Conservation (phyloP, 345 rosid species). For the Citropsis articulata region DNA sequence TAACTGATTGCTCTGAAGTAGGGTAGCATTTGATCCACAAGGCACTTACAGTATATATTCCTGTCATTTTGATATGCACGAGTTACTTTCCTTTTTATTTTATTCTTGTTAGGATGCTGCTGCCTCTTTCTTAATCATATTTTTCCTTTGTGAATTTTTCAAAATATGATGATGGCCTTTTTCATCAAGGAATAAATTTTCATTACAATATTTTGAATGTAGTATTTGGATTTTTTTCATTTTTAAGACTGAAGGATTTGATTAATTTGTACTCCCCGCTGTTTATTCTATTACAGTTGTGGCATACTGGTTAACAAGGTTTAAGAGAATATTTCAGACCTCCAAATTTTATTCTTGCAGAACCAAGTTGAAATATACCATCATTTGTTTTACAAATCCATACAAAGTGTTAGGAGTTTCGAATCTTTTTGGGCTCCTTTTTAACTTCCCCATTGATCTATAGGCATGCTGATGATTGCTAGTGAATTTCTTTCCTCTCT, state of each 20-base stretch:
- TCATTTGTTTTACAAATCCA: neutral
- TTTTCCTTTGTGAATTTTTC: neutral
- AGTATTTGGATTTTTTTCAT: neutral
- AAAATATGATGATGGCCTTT: neutral
- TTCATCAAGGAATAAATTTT: neutral
- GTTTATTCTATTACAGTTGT: neutral
- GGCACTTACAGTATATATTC: neutral
- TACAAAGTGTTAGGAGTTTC: neutral
- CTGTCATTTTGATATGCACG: neutral
- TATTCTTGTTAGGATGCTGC: neutral
- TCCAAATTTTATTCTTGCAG: neutral
- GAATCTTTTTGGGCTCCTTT: neutral
- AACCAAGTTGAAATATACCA: neutral
- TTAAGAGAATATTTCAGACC: neutral
- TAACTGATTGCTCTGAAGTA: constrained; percentile 7
- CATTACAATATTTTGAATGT: neutral
- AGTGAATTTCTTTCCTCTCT: neutral
- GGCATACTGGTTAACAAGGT: neutral
- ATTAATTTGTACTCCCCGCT: neutral
- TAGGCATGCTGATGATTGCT: neutral
- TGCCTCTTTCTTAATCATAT: neutral
- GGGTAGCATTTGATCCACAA: constrained; percentile 15
- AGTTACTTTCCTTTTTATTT: neutral
- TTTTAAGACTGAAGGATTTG: neutral
- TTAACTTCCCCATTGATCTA: neutral